Conservation (phyloP, 768 basidiomycete species). For the Termitomyces sp. region DNA sequence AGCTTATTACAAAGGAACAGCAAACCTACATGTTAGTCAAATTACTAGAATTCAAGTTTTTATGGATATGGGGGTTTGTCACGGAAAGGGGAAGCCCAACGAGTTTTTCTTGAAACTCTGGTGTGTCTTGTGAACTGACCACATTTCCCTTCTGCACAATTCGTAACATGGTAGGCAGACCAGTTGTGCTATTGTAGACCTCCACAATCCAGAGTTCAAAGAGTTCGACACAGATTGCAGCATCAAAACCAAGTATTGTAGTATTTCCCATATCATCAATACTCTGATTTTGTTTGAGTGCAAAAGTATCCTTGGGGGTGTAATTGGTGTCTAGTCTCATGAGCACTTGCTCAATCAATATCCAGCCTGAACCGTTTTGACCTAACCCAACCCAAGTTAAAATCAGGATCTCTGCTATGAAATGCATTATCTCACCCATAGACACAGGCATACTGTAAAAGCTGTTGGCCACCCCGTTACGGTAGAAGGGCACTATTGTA, state of each 20-base stretch:
- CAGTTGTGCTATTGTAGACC: slow-evolving; percentile 27
- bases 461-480: slow-evolving; percentile 24
- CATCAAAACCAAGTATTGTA: slow-evolving; percentile 33
- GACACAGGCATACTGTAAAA: slow-evolving; percentile 20
- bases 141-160: slow-evolving; percentile 25
- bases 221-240: slow-evolving; percentile 30
- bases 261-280: slow-evolving; percentile 20
- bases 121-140: slow-evolving; percentile 16
- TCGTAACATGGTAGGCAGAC: slow-evolving; percentile 21
- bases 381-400: slow-evolving; percentile 14
- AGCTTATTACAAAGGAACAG: neutral
- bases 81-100: slow-evolving; percentile 12
- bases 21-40: slow-evolving; percentile 18
- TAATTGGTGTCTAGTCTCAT: slow-evolving; percentile 29
- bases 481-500: slow-evolving; percentile 22
- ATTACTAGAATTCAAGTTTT: slow-evolving; percentile 23
- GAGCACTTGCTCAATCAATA: slow-evolving; percentile 27
- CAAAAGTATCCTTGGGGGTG: slow-evolving; percentile 25
- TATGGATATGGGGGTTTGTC: slow-evolving; percentile 14
- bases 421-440: slow-evolving; percentile 15
- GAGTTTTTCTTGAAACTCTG: slow-evolving; percentile 15
- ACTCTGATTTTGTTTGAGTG: slow-evolving; percentile 10
- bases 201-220: slow-evolving; percentile 38
- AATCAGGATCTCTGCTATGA: neutral
- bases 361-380: slow-evolving; percentile 26